These are phyloP conservation scores for Chenopodium suecicum DNA, from an alignment of 148 eudicot genomes.

Conservation along the genomic window DNA sequence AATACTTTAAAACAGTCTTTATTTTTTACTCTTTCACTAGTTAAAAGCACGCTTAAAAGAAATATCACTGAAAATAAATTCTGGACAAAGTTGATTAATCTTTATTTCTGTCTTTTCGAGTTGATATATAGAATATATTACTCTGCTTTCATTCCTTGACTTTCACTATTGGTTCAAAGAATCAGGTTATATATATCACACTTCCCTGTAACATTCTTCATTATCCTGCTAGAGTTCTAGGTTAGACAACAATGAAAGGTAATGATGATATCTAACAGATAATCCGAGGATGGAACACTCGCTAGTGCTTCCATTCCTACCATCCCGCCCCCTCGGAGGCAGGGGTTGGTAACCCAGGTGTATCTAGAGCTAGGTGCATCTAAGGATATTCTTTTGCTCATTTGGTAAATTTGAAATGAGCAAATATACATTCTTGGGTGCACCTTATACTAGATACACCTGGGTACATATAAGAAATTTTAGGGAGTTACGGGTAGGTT, in stretches of 20 bases:
- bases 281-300: too few species aligned
- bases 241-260: constrained; percentile 10
- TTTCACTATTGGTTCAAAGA: constrained; percentile 22
- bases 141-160: constrained; percentile 21
- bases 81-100: constrained; percentile 25
- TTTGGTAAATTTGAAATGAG: too few species aligned
- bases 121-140: constrained; percentile 1
- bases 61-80: constrained; percentile 17
- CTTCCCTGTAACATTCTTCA: constrained; percentile 9
- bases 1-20: constrained; percentile 27
- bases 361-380: too few species aligned
- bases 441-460: too few species aligned
- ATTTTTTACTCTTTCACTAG: constrained; percentile 31
- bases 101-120: constrained; percentile 25
- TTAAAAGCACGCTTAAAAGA: constrained; percentile 18
- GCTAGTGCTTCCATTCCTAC: too few species aligned
- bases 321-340: background rate
- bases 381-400: too few species aligned
- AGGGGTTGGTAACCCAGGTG: background rate
- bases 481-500: background rate
- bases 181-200: constrained; percentile 9
- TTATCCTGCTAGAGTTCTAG: background rate
- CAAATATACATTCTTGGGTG: too few species aligned
- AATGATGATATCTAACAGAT: background rate
- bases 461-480: too few species aligned